Evolutionary conservation across 179 eudicot species (phyloP).

Genomic region (Monotropa hypopitys): DNA sequence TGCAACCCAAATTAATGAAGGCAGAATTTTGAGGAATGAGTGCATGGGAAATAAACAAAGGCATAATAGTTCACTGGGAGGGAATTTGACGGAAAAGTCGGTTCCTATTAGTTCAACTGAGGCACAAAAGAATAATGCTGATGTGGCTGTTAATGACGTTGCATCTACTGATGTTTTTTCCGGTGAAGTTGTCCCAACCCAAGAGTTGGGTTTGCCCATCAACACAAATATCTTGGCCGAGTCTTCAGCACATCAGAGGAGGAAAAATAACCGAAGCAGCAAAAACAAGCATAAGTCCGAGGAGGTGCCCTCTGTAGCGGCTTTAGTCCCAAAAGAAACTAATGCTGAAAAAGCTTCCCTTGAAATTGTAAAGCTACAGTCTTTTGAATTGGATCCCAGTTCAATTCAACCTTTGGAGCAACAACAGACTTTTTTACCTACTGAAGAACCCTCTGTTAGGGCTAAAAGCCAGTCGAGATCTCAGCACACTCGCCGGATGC

Average conservation of each 20-base stretch:
- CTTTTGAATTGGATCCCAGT: conserved; percentile 20
- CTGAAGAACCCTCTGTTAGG: conserved; percentile 40
- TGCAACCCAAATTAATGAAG: conserved; percentile 29
- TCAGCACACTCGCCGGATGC: conserved; percentile 46
- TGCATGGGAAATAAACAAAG: conserved; percentile 41
- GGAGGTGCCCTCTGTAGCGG: conserved; percentile 17
- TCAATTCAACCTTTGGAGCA: conserved; percentile 30
- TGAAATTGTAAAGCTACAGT: conserved; percentile 19
- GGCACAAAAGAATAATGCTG: conserved; percentile 13
- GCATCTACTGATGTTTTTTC: conserved; percentile 21
- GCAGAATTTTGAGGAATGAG: conserved; percentile 35
- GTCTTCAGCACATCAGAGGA: conserved; percentile 37
- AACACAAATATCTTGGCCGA: conserved; percentile 21
- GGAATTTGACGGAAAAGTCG: conserved; percentile 24
- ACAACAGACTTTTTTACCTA: conserved; percentile 21
- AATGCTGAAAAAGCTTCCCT: conserved; percentile 20
- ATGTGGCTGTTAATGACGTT: conserved; percentile 9
- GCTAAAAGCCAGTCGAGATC: conserved; percentile 41
- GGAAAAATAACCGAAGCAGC: conserved; percentile 34
- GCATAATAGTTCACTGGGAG: conserved; percentile 33
- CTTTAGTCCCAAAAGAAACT: conserved; percentile 26
- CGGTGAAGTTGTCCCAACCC: conserved; percentile 16
- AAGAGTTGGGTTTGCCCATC: conserved; percentile 11
- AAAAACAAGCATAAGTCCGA: conserved; percentile 59
- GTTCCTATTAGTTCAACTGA: conserved; percentile 15